Evolutionary conservation across 371 early-diverging fungal species (phyloP), one percentile per base, ranked within the genome.

Genomic region (Encephalitozoon cuniculi): DNA sequence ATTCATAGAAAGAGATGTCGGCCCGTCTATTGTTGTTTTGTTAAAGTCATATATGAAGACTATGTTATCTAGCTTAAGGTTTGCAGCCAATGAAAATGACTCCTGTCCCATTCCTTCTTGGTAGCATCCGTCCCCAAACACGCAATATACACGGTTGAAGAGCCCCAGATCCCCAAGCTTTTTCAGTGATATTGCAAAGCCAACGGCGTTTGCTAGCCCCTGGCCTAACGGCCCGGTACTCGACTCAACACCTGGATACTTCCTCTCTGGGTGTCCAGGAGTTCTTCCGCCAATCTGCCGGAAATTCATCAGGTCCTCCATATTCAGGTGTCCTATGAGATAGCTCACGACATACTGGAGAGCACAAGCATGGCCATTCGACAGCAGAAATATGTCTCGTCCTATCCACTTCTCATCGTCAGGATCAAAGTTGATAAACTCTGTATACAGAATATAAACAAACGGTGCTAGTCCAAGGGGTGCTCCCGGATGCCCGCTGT

Each of bases 171-270:
- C 89, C 89, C 85, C 89, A 89, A 74, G 68, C 52, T 78, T 80
- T 43, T 74, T 71, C 28, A 75, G 46, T 39, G 93, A 94, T 63
- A 93, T 88, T 51, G 97, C 96, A 68, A 94, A 88, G 81, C 99
- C 99, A 67, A 98, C 96, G 51, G 95, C 91, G 74, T 93, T 92
- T 43, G 92, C 86, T 73, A 97, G 87, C 71, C 94, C 99, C 89
- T 97, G 97, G 65, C 99, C 99, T 34, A 98, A 89, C 51, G 99
- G 99, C 44, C 97, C 99, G 40, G 99, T 96, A 59, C 96, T 92
- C 32, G 93, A 93, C 85, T 98, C 99, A 79, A 97, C 89, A 52
- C 95, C 95, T 94, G 25, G 94, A 94, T 52, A 92, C 91, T 79
- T 90, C 90, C 43, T 59, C 68, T 79, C 79, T 21, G 81, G 80